Evolutionary conservation across 768 basidiomycete species (phyloP).

Genomic region (Pulveroboletus sp.): DNA sequence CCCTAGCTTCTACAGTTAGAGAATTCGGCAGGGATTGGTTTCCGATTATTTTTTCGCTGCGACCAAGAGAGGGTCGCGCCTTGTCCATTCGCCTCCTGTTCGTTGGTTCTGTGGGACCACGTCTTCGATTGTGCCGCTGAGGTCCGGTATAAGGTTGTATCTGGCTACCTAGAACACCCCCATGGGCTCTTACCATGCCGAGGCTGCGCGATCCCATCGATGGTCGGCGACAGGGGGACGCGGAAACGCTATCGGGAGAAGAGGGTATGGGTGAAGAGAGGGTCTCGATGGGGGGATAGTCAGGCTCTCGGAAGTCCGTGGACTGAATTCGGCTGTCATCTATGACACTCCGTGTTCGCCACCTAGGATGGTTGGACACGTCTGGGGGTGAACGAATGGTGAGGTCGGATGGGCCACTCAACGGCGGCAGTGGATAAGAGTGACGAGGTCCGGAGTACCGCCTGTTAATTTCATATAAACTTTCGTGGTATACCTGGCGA

Average conservation of each 20-base stretch:
- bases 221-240: conserved; percentile 1
- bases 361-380: conserved; percentile 13
- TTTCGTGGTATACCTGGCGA: conserved; percentile 3
- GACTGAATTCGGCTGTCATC: background rate
- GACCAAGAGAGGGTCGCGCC: background rate
- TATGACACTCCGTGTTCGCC: conserved; percentile 7
- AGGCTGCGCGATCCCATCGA: conserved; percentile 8
- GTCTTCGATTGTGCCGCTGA: conserved; percentile 3
- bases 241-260: conserved; percentile 5
- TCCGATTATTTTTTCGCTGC: background rate
- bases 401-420: conserved; percentile 1
- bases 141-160: background rate
- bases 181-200: background rate
- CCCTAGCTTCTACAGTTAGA: background rate
- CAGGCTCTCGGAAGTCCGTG: conserved; percentile 1
- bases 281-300: conserved; percentile 15
- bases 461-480: conserved; percentile 10
- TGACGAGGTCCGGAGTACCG: conserved; percentile 1
- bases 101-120: background rate
- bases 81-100: conserved; percentile 4
- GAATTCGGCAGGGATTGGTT: background rate
- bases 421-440: background rate
- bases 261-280: conserved; percentile 8
- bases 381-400: background rate
- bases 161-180: background rate